Evolutionary conservation across 2,329 filamentous ascomycete species (phyloP), one percentile per base, ranked within the genome.

Genomic region (Fusarium globosum): DNA sequence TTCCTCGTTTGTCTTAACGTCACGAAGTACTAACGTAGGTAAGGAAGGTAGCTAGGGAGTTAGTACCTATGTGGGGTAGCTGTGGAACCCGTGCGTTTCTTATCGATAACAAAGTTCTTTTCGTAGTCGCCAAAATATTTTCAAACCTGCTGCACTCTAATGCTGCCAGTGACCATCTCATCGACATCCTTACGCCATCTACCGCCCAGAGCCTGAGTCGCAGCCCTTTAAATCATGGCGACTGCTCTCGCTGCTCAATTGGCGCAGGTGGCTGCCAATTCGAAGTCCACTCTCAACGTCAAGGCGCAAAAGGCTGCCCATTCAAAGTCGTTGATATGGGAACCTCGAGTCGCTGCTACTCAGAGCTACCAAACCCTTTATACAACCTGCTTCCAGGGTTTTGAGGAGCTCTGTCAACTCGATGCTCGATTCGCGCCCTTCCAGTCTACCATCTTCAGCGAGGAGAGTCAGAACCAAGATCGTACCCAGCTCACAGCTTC

Each of bases 311-410:
- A 95, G 83, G 90, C 93, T 69, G 91, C 94, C 72, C 96, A 99
- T 84, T 94, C 94, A 74, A 96, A 98, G 83, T 99, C 96, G 60
- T 86, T 99, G 70, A 94, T 99, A 68, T 99, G 97, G 85, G 95
- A 97, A 77, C 89, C 93, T 68, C 90, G 91, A 80, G 88, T 96
- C 76, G 96, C 96, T 57, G 92, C 93, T 11, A 91, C 91, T 21
- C 96, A 99, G 85, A 96, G 92, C 79, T 97, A 96, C 82, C 94
- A 97, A 80, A 93, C 92, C 9, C 88, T 99, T 66, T 98, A 93
- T 81, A 90, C 93, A 64, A 90, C 97, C 81, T 98, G 96, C 80
- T 87, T 91, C 75, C 94, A 97, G 79, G 96, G 95, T 4, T 99
- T 96, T 79, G 91, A 95, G 72, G 96, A 99, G 79, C 86, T 99